Evolutionary conservation across 208 protist genomes (phyloP).

Genomic region (Leishmania arabica): DNA sequence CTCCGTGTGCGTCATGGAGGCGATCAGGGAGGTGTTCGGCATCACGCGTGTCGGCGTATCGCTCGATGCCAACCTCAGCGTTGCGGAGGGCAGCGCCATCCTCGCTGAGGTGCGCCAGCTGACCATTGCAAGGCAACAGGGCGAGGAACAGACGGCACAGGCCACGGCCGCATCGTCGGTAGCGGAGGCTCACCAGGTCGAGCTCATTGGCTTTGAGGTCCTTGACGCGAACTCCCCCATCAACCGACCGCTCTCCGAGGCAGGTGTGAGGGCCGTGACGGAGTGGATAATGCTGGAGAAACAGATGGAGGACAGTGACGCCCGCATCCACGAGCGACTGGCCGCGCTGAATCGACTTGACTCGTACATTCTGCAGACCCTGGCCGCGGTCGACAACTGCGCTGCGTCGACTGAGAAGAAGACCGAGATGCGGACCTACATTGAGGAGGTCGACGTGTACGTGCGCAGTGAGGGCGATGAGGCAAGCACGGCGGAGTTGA

Average conservation of each 20-base stretch:
- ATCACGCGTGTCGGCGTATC: constrained; percentile 48
- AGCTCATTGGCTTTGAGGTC: constrained; percentile 39
- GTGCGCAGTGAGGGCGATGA: constrained; percentile 44
- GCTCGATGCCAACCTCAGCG: constrained; percentile 63
- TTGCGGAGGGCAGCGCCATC: constrained; percentile 74
- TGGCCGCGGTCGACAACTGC: constrained; percentile 39
- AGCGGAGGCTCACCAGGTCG: constrained; percentile 39
- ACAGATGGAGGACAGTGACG: constrained; percentile 41
- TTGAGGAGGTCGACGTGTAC: constrained; percentile 46
- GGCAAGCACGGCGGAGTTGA: constrained; percentile 23
- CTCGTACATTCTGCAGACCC: constrained; percentile 57
- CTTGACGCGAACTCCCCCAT: constrained; percentile 20
- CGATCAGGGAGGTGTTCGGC: constrained; percentile 48
- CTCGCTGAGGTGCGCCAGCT: constrained; percentile 33
- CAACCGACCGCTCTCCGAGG: constrained; percentile 26
- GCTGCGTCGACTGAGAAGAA: constrained; percentile 24
- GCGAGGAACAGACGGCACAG: constrained; percentile 15
- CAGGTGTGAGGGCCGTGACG: constrained; percentile 27
- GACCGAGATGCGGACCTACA: constrained; percentile 28
- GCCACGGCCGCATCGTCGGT: background rate
- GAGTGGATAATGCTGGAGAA: constrained; percentile 41
- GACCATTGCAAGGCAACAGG: constrained; percentile 10
- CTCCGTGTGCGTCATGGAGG: constrained; percentile 44
- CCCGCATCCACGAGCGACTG: constrained; percentile 50
- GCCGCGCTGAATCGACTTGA: constrained; percentile 65